Conservation (phyloP, 495 filamentous ascomycete genomes). For the Amniculicola lignicola region DNA sequence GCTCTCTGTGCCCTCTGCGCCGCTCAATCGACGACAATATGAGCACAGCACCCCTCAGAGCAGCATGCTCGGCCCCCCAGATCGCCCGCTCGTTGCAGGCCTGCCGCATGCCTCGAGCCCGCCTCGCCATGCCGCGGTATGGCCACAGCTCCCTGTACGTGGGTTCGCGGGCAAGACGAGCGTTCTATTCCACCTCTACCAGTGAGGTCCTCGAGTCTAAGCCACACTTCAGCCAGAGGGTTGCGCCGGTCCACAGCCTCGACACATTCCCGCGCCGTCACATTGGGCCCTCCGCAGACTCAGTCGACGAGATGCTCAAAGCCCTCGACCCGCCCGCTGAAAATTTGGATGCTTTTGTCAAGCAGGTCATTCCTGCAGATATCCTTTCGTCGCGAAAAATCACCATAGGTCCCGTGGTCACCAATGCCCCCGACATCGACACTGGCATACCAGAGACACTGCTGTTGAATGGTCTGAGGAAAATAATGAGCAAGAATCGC, state of each 20-base stretch:
- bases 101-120: background rate
- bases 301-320: slow-evolving; percentile 75
- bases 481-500: slow-evolving; percentile 65
- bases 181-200: slow-evolving; percentile 19
- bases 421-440: background rate
- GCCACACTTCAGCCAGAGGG: background rate
- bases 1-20: too few relatives aligned
- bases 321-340: slow-evolving; percentile 70
- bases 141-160: background rate
- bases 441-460: slow-evolving; percentile 58
- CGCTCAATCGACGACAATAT: too few relatives aligned
- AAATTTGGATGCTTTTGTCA: slow-evolving; percentile 81
- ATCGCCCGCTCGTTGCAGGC: background rate
- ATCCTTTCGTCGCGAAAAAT: slow-evolving; percentile 71
- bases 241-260: slow-evolving; percentile 42
- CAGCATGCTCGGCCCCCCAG: slow-evolving; percentile 18
- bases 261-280: slow-evolving; percentile 82
- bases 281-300: slow-evolving; percentile 79
- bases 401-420: slow-evolving; percentile 40
- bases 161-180: background rate
- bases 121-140: background rate
- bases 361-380: slow-evolving; percentile 77
- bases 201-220: slow-evolving; percentile 12
- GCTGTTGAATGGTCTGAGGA: slow-evolving; percentile 59
- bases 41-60: slow-evolving; percentile 19